These are phyloP conservation scores for Viola odorata DNA, from an alignment of 345 rosid species.

Conservation along the genomic window DNA sequence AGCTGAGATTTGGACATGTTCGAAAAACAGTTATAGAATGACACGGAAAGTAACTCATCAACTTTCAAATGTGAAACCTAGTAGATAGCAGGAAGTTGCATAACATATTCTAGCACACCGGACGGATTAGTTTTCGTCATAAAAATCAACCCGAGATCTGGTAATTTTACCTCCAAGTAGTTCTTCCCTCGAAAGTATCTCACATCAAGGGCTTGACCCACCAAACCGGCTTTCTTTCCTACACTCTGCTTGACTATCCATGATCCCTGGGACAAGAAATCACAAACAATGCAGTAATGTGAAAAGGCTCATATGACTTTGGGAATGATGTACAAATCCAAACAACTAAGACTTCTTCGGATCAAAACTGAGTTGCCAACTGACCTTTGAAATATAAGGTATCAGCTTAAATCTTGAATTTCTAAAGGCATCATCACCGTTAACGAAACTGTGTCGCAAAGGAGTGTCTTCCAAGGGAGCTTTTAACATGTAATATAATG, in stretches of 20 bases:
- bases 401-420: slow-evolving; percentile 94
- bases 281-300: neutral
- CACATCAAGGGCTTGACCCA: slow-evolving; percentile 71
- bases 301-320: neutral
- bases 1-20: slow-evolving; percentile 38
- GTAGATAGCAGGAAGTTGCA: too few relatives aligned
- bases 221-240: slow-evolving; percentile 78
- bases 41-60: too few relatives aligned
- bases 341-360: neutral
- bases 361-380: neutral
- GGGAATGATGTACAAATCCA: neutral
- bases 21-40: too few relatives aligned
- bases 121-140: too few relatives aligned
- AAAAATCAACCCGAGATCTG: neutral
- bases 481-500: slow-evolving; percentile 65
- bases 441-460: slow-evolving; percentile 66
- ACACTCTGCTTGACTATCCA: slow-evolving; percentile 98
- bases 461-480: slow-evolving; percentile 71
- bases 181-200: slow-evolving; percentile 63
- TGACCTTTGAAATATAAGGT: slow-evolving; percentile 81
- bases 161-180: slow-evolving; percentile 65
- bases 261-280: slow-evolving; percentile 53
- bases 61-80: too few relatives aligned
- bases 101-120: too few relatives aligned
- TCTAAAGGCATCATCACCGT: slow-evolving; percentile 79